Percentiles rank a stretch among this genome's conserved stretches.
These are phyloP conservation scores for Didymella pinodella DNA, from an alignment of 2,329 filamentous ascomycete genomes.

Conservation along the genomic window DNA sequence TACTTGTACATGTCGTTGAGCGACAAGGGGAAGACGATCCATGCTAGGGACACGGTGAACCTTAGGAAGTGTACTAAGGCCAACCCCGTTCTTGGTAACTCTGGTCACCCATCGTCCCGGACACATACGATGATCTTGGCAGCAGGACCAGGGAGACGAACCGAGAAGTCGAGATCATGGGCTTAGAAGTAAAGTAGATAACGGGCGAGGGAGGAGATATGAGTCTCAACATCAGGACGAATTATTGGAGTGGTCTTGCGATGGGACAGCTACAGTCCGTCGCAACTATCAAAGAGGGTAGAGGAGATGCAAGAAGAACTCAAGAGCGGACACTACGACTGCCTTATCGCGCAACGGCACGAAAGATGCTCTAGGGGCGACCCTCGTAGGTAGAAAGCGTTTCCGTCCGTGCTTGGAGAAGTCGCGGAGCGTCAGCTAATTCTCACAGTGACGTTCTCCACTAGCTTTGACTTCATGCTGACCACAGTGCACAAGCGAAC, in stretches of 20 bases:
- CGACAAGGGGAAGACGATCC: background rate
- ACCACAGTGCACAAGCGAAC: background rate
- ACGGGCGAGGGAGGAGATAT: background rate
- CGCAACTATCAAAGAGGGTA: background rate
- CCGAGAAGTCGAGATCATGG: background rate
- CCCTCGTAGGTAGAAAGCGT: background rate
- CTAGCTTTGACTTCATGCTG: background rate
- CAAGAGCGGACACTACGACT: background rate
- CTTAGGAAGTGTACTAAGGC: background rate
- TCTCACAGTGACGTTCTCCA: background rate
- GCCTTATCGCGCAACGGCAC: background rate
- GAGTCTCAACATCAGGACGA: background rate
- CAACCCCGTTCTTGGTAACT: background rate
- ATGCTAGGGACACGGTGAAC: background rate
- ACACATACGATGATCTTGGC: background rate
- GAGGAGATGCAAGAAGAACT: background rate
- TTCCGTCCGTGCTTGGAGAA: background rate
- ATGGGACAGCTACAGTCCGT: background rate
- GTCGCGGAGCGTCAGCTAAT: background rate
- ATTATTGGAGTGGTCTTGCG: background rate
- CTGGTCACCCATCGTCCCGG: background rate
- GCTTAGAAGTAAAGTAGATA: background rate
- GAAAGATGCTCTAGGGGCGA: background rate
- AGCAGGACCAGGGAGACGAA: background rate
- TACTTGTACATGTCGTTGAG: background rate